Evolutionary conservation across 345 rosid species (phyloP).

Genomic region (Populus simonii): DNA sequence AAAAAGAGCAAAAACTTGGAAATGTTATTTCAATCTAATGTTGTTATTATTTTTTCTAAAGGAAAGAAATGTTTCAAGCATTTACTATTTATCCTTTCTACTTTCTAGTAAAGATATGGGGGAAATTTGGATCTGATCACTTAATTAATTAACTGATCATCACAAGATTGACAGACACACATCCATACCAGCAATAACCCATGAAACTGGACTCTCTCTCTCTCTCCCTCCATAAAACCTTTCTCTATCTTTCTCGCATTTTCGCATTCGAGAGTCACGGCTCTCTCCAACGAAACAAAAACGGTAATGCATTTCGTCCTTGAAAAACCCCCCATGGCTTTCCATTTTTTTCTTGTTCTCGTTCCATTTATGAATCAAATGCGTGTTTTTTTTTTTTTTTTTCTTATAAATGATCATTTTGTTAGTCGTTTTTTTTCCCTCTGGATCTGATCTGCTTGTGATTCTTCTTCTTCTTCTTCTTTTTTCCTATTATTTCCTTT

Average conservation of each 20-base stretch:
- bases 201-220: not conserved
- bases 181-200: not conserved
- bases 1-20: too few relatives aligned
- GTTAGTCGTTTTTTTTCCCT: not conserved
- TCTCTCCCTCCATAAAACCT: too few relatives aligned
- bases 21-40: too few relatives aligned
- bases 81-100: too few relatives aligned
- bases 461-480: not conserved
- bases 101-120: too few relatives aligned
- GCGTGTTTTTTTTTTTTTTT: not conserved
- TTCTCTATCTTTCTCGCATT: not conserved
- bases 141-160: not conserved
- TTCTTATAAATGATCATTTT: not conserved
- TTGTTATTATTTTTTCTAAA: too few relatives aligned
- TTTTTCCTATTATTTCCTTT: not conserved
- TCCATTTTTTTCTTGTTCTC: not conserved
- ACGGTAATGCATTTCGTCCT: conserved; percentile 2
- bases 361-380: not conserved
- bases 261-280: not conserved
- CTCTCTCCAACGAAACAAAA: not conserved
- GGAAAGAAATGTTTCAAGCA: too few relatives aligned
- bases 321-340: not conserved
- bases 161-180: not conserved
- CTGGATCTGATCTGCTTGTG: conserved; percentile 5
- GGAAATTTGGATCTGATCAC: not conserved